phyloP scores from a whole-genome alignment of 139 green algal genomes.

The Dunaliella primolecta region DNA sequence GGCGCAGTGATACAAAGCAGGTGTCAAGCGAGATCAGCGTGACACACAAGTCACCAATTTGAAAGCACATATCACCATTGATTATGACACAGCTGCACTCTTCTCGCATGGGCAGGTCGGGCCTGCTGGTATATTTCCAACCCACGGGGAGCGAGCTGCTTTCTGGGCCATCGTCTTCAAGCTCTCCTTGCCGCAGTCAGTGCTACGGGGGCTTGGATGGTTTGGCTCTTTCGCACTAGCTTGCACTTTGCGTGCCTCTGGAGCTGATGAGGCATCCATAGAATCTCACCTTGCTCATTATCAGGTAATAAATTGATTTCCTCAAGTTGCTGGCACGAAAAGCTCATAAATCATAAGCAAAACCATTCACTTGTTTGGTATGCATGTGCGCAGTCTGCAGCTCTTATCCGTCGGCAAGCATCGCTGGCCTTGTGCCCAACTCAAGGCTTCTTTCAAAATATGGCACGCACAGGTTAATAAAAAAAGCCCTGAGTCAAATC shows the following conservation, averaged over 20 bases:
- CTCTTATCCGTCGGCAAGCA: too few relatives aligned
- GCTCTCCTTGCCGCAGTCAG: not conserved
- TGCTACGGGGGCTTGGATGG: not conserved
- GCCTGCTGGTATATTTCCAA: not conserved
- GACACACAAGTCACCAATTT: too few relatives aligned
- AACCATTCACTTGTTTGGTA: too few relatives aligned
- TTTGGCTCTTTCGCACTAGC: not conserved
- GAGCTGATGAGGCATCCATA: not conserved
- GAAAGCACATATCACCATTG: too few relatives aligned
- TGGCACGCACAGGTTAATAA: too few relatives aligned
- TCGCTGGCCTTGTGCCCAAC: not conserved
- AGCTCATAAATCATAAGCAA: not conserved
- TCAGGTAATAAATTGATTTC: not conserved
- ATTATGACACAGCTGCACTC: not conserved
- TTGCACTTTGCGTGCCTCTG: not conserved
- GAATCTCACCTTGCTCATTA: not conserved
- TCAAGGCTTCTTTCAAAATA: too few relatives aligned
- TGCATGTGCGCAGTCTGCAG: too few relatives aligned
- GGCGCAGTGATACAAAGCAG: not conserved
- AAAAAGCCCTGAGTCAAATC: too few relatives aligned
- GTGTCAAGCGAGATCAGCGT: too few relatives aligned
- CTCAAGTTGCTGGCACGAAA: not conserved
- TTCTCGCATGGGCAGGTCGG: not conserved
- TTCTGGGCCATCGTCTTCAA: not conserved
- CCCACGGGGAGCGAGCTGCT: too few relatives aligned